Evolutionary conservation across 1,284 basidiomycete genomes (phyloP).

Genomic region (Moniliella sp.): DNA sequence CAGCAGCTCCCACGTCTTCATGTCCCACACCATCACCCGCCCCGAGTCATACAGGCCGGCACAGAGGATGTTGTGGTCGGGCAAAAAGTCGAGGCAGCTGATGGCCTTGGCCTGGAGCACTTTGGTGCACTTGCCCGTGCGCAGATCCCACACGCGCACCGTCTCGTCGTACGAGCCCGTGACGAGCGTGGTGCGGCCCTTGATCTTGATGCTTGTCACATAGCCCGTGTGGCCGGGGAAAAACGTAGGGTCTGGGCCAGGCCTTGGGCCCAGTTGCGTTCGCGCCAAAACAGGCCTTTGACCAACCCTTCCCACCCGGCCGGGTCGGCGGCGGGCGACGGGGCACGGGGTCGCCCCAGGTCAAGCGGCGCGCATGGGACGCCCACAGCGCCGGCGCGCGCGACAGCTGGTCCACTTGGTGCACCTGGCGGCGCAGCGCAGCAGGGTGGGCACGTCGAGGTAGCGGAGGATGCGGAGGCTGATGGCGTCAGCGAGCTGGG

Average conservation of each 20-base stretch:
- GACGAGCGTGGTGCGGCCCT: slow-evolving; percentile 43
- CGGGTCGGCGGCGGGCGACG: slow-evolving; percentile 4
- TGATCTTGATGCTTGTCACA: slow-evolving; percentile 57
- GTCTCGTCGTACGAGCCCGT: slow-evolving; percentile 67
- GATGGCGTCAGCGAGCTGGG: slow-evolving; percentile 49
- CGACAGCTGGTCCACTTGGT: slow-evolving; percentile 36
- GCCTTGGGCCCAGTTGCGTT: slow-evolving; percentile 50
- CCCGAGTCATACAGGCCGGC: slow-evolving; percentile 89
- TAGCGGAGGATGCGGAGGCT: slow-evolving; percentile 47
- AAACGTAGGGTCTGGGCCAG: slow-evolving; percentile 56
- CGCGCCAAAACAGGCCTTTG: slow-evolving; percentile 54
- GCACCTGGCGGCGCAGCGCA: slow-evolving; percentile 7
- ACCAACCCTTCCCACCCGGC: slow-evolving; percentile 45
- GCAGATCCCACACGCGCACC: slow-evolving; percentile 17
- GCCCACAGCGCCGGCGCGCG: slow-evolving; percentile 48
- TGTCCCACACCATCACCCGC: slow-evolving; percentile 19
- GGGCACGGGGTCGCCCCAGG: slow-evolving; percentile 47
- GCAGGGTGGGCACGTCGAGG: slow-evolving; percentile 47
- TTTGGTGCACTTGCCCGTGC: slow-evolving; percentile 56
- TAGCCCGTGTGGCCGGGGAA: slow-evolving; percentile 66
- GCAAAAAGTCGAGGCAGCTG: slow-evolving; percentile 66
- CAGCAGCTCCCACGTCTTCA: slow-evolving; percentile 35
- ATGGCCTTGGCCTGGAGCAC: slow-evolving; percentile 62
- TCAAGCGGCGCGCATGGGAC: slow-evolving; percentile 51
- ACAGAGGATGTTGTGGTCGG: slow-evolving; percentile 65